These are phyloP conservation scores for Tylopilus vinaceipallidus DNA, from an alignment of 768 basidiomycete genomes.

Conservation along the genomic window DNA sequence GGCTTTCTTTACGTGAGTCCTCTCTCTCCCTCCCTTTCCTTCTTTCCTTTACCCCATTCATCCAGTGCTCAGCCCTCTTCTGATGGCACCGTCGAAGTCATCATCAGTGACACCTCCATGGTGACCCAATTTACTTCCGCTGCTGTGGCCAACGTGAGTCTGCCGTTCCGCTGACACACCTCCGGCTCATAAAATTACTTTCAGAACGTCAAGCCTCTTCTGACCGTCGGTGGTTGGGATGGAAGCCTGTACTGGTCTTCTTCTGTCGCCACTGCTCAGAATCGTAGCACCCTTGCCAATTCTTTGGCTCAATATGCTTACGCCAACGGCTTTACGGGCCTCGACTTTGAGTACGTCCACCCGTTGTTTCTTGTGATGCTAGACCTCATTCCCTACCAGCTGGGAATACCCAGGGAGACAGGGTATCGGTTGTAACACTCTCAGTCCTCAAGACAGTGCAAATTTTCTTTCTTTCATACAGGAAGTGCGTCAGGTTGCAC, in stretches of 20 bases:
- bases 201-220: slow-evolving; percentile 53
- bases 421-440: slow-evolving; percentile 70
- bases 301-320: slow-evolving; percentile 49
- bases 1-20: slow-evolving; percentile 57
- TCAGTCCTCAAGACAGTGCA: slow-evolving; percentile 61
- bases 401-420: slow-evolving; percentile 82
- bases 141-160: slow-evolving; percentile 26
- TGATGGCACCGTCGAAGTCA: slow-evolving; percentile 11
- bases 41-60: neutral
- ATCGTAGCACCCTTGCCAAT: slow-evolving; percentile 57
- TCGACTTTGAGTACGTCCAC: slow-evolving; percentile 62
- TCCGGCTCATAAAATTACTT: neutral
- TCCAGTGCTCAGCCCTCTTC: slow-evolving; percentile 25
- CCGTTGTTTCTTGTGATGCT: neutral
- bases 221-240: slow-evolving; percentile 69
- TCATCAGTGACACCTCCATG: slow-evolving; percentile 2
- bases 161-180: neutral
- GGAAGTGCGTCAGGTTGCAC: slow-evolving; percentile 55
- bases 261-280: slow-evolving; percentile 49
- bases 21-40: neutral
- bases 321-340: slow-evolving; percentile 54
- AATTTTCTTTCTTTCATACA: slow-evolving; percentile 81
- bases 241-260: slow-evolving; percentile 63
- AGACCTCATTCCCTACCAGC: slow-evolving; percentile 35
- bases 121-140: slow-evolving; percentile 23